phyloP scores from a whole-genome alignment of 495 filamentous ascomycete genomes.

The Tuber borchii region DNA sequence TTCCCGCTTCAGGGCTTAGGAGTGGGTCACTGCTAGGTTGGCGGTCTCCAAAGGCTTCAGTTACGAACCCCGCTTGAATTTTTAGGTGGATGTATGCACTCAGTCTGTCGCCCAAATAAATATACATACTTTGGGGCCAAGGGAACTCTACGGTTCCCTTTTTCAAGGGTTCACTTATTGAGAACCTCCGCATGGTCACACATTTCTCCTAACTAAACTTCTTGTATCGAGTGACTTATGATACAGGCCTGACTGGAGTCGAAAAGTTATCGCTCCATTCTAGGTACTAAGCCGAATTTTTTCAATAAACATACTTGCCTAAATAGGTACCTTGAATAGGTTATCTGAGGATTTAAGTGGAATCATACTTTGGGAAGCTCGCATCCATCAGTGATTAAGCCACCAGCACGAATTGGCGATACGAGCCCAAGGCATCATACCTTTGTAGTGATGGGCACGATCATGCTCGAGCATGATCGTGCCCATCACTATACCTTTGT shows the following conservation, averaged over 20 bases:
- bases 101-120: background rate
- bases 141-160: background rate
- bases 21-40: no score
- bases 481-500: no score
- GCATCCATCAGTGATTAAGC: background rate
- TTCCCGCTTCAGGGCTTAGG: no score
- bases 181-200: background rate
- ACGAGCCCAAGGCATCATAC: background rate
- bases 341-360: background rate
- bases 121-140: background rate
- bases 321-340: background rate
- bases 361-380: background rate
- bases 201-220: background rate
- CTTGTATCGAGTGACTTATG: background rate
- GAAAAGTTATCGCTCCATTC: background rate
- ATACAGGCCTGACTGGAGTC: background rate
- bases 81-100: background rate
- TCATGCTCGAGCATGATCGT: no score
- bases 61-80: background rate
- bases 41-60: background rate
- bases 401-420: background rate
- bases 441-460: no score
- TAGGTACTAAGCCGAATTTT: background rate
- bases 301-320: background rate
- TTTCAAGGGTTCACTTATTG: background rate